phyloP scores from a whole-genome alignment of 345 rosid genomes.

The Lenwebbia sp. region DNA sequence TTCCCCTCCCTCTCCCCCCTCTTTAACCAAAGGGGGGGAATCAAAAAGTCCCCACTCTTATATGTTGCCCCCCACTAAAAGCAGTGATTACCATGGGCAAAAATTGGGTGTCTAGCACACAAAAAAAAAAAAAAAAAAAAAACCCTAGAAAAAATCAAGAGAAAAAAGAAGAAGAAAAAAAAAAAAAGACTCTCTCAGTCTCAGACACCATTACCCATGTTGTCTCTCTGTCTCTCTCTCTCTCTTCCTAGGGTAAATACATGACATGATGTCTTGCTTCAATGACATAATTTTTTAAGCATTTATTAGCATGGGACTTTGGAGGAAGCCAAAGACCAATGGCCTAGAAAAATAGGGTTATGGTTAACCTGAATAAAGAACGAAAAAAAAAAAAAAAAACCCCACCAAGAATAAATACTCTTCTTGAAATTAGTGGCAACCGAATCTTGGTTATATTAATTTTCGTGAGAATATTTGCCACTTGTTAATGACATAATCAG shows the following conservation, averaged over 20 bases:
- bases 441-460: neutral
- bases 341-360: neutral
- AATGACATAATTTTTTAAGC: neutral
- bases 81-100: constrained; percentile 3
- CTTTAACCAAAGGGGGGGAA: neutral
- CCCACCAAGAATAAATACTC: neutral
- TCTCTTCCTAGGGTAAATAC: neutral
- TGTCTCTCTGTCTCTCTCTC: neutral
- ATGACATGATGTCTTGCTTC: neutral
- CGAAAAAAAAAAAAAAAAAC: neutral
- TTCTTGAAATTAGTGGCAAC: neutral
- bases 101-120: neutral
- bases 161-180: neutral
- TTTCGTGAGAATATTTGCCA: neutral
- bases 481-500: neutral
- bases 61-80: constrained; percentile 39
- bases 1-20: neutral
- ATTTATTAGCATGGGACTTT: neutral
- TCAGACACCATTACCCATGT: neutral
- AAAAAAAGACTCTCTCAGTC: neutral
- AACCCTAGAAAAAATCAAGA: neutral
- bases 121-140: neutral
- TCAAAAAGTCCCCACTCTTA: constrained; percentile 1
- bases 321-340: neutral
- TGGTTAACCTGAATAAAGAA: neutral